Percentiles rank a stretch among this genome's conserved stretches.
phyloP scores from a whole-genome alignment of 768 basidiomycete species.

The Termitomyces heimii region DNA sequence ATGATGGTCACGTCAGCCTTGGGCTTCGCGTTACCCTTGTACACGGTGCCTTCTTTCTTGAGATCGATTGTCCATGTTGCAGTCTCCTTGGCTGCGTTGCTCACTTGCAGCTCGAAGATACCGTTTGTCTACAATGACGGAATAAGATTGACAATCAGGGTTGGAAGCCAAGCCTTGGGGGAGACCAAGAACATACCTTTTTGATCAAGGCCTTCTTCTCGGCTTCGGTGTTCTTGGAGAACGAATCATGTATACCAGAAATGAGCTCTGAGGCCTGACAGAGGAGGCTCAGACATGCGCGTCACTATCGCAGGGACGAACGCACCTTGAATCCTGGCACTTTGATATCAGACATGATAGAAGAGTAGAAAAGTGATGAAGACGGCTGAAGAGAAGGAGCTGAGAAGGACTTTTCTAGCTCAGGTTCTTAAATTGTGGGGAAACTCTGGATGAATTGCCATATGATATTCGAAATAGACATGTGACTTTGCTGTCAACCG shows the following conservation, averaged over 20 bases:
- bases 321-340: conserved; percentile 68
- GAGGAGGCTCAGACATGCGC: neutral
- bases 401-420: neutral
- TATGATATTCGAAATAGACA: conserved; percentile 9
- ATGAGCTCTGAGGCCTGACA: conserved; percentile 65
- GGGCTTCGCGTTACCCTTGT: conserved; percentile 64
- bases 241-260: conserved; percentile 41
- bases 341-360: conserved; percentile 63
- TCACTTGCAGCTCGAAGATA: conserved; percentile 80
- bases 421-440: conserved; percentile 11
- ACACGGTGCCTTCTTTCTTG: conserved; percentile 76
- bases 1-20: conserved; percentile 83
- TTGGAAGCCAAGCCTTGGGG: neutral
- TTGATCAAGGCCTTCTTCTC: conserved; percentile 69
- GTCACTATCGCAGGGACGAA: neutral
- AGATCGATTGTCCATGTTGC: conserved; percentile 90
- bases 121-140: conserved; percentile 65
- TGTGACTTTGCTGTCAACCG: conserved; percentile 5
- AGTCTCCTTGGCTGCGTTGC: conserved; percentile 65
- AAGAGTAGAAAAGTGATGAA: neutral
- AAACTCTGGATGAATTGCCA: conserved; percentile 1
- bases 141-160: neutral
- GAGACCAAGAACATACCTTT: conserved; percentile 41
- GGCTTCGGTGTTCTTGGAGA: conserved; percentile 46
- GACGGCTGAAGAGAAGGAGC: neutral